phyloP scores from a whole-genome alignment of 1,284 basidiomycete genomes.

The Phenoliferia sp. region DNA sequence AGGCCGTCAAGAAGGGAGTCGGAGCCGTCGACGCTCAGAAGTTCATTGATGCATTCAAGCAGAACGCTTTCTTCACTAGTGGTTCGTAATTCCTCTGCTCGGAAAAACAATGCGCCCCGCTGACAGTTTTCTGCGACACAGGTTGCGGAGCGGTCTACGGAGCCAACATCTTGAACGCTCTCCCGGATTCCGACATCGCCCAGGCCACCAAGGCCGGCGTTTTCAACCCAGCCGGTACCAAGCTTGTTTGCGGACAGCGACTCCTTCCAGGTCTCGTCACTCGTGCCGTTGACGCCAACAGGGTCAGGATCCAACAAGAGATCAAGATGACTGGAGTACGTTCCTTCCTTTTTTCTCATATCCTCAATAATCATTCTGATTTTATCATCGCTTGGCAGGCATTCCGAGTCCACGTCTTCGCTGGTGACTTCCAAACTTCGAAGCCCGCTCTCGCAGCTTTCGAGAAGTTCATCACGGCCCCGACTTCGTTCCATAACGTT shows the following conservation, averaged over 20 bases:
- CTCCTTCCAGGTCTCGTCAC: slow-evolving; percentile 35
- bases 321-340: slow-evolving; percentile 38
- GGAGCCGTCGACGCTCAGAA: slow-evolving; percentile 36
- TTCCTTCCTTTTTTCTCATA: background rate
- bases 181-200: slow-evolving; percentile 34
- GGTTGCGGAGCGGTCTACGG: slow-evolving; percentile 40
- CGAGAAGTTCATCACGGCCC: slow-evolving; percentile 31
- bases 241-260: slow-evolving; percentile 33
- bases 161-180: slow-evolving; percentile 35
- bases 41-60: slow-evolving; percentile 39
- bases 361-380: background rate
- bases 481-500: slow-evolving; percentile 36
- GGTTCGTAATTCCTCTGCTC: background rate
- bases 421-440: slow-evolving; percentile 26
- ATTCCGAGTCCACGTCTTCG: slow-evolving; percentile 31
- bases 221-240: slow-evolving; percentile 34
- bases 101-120: background rate
- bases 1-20: slow-evolving; percentile 18
- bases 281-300: slow-evolving; percentile 38
- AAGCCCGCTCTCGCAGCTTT: slow-evolving; percentile 23
- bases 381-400: background rate
- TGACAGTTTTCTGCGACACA: background rate
- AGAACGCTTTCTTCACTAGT: slow-evolving; percentile 36
- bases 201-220: slow-evolving; percentile 29
- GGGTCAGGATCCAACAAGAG: slow-evolving; percentile 39